A percentile compares a stretch with the other conserved stretches of the same genome.
phyloP scores from a whole-genome alignment of 1,284 basidiomycete species.

The Takashimella tepidaria region DNA sequence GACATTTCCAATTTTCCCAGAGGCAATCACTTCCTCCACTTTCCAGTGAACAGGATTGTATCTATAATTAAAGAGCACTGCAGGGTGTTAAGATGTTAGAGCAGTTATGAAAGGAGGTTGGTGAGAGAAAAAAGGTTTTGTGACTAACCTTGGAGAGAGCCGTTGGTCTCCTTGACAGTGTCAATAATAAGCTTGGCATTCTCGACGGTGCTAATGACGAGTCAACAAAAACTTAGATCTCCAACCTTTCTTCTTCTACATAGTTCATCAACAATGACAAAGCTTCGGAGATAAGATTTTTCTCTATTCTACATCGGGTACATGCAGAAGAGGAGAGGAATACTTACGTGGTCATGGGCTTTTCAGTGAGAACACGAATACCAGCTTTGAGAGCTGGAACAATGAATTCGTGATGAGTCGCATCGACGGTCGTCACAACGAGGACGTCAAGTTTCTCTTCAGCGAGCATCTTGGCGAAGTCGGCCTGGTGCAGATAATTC shows the following conservation, averaged over 20 bases:
- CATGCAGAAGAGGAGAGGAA: too few relatives aligned
- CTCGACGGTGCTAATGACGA: slow-evolving; percentile 44
- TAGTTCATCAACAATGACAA: too few relatives aligned
- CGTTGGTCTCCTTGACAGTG: slow-evolving; percentile 48
- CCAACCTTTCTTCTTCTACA: not conserved
- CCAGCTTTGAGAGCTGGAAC: slow-evolving; percentile 38
- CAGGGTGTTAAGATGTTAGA: not conserved
- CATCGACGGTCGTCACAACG: slow-evolving; percentile 56
- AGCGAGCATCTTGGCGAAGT: slow-evolving; percentile 53
- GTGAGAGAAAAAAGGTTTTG: not conserved
- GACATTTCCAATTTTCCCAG: slow-evolving; percentile 55
- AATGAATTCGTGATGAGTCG: slow-evolving; percentile 54
- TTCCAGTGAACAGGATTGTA: slow-evolving; percentile 58
- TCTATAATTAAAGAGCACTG: slow-evolving; percentile 47
- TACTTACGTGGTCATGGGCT: slow-evolving; percentile 55
- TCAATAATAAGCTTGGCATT: slow-evolving; percentile 53
- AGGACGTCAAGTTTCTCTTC: slow-evolving; percentile 53
- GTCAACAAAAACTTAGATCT: slow-evolving; percentile 7
- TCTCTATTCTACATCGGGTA: too few relatives aligned
- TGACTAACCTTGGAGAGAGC: slow-evolving; percentile 45
- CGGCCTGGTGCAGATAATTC: slow-evolving; percentile 26
- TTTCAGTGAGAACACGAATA: slow-evolving; percentile 54
- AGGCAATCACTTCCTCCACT: slow-evolving; percentile 53
- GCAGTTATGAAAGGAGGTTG: not conserved
- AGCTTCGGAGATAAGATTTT: too few relatives aligned